Base-by-base conservation (phyloP, 768 basidiomycete species). In the Lactarius sanguifluus region DNA sequence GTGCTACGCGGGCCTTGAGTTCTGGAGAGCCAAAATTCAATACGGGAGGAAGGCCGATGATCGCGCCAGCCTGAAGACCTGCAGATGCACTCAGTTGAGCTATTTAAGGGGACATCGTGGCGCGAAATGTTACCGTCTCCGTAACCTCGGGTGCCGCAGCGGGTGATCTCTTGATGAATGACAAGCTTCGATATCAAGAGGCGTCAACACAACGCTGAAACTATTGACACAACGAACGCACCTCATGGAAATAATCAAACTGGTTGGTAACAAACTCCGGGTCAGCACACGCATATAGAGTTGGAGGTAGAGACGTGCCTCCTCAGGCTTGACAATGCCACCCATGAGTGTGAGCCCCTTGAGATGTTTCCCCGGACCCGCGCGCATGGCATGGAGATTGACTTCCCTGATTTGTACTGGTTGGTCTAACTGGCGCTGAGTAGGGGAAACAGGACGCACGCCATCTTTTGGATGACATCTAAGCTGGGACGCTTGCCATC, bases 231-330 rank as follows among this genome's bases (percentile, higher is more conserved):
- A n/a, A 23, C 15, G 41, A 30, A 47, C 66, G 18, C 10, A 85
- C 85, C 76, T 90, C 89, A 73, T 95, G 92, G 83, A 96, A 96
- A 73, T 91, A 92, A 75, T 96, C 91, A 71, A 91, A 96, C 75
- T 80, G 76, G 15, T 62, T 80, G 76, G 13, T 61, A 18, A n/a
- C 25, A 15, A 62, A 64, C 43, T 28, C 32, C 13, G 10, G 59
- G 15, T 28, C 52, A 64, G n/a, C 18, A 50, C 54, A 20, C 34
- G 34, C 30, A 2, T 28, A 36, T 15, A 12, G 20, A 38, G 55
- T 15, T 41, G 2, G 3, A 36, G 64, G 23, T 64, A 38, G 2
- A n/a, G 38, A 43, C 81, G 56, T 56, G 86, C 87, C 77, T 90
- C 83, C 74, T 93, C 91, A 1, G 91, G 90, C 69, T 85, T 84